Base-by-base conservation (phyloP, 495 filamentous ascomycete species). In the Durotheca rogersii region DNA sequence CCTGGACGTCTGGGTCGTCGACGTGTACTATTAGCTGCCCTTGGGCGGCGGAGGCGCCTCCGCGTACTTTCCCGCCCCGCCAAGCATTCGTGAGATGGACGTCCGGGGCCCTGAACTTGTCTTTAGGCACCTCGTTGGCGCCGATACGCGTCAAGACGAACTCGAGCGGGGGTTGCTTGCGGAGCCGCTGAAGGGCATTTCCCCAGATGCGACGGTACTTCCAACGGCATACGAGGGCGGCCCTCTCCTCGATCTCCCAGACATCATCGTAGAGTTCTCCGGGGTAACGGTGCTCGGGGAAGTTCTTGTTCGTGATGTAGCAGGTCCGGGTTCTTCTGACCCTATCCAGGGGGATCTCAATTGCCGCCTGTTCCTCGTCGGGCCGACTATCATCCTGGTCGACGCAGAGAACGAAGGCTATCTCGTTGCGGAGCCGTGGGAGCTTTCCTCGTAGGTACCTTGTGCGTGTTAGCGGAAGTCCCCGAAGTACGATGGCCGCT, bases 291-390 rank as follows among this genome's bases (percentile, higher is more conserved):
- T 66, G 40, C 0, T 56, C 48, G 0, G 72, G 73, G 7, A 77
- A 84, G 0, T 66, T 45, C 1, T 69, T 64, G 42, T 85, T 83
- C 0, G 83, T 86, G 2, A 79, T 41, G 3, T 74, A 58, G 6
- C 84, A 60, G 0, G 70, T 57, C 4, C 83, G 63, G 2, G 59
- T 33, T 10, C 51, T 49, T 1, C 69, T 35, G 1, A 81, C 56
- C 0, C 70, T 49, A 0, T 47, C 35, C 0, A 76, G 23, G 0
- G 67, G 36, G 7, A 81, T 38, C 0, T 76, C 72, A 2, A 79
- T 64, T 0, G 78, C 63, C 0, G 67, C 65, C 47, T 83, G 77
- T 3, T 72, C 58, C 2, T 69, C 41, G 7, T 56, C 47, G 0
- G 65, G 51, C 7, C 71, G 51, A 0, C 45, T 23, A 48, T 82